Evolutionary conservation across 164 flowering plant genomes (phyloP).

Genomic region (Annona cherimola): DNA sequence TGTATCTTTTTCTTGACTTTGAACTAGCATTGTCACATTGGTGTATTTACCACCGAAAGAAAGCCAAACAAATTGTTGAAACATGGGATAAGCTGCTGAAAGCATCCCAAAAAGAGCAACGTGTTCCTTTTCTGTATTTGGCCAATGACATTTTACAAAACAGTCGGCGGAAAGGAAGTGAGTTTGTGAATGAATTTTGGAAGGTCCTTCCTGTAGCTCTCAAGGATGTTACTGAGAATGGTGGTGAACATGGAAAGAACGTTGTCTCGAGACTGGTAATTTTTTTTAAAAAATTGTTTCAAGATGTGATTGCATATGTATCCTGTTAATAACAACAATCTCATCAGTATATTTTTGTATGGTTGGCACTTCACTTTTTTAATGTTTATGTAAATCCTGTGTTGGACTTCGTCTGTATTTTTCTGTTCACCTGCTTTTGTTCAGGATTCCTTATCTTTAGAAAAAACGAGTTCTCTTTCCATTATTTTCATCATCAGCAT

Average conservation of each 20-base stretch:
- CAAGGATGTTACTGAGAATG: conserved; percentile 56
- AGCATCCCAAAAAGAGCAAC: conserved; percentile 47
- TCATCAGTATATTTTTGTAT: background rate
- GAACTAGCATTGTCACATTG: conserved; percentile 83
- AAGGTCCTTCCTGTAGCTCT: conserved; percentile 91
- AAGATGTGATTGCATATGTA: background rate
- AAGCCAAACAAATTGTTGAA: conserved; percentile 77
- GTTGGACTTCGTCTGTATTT: too few relatives aligned
- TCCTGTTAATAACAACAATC: background rate
- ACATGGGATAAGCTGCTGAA: conserved; percentile 91
- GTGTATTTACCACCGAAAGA: conserved; percentile 91
- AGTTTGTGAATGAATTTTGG: conserved; percentile 88
- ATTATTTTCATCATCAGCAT: too few relatives aligned
- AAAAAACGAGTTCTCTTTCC: too few relatives aligned
- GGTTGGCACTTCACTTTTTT: too few relatives aligned
- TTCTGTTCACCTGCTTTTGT: too few relatives aligned
- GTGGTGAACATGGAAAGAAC: conserved; percentile 76
- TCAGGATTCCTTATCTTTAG: too few relatives aligned
- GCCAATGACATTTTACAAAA: conserved; percentile 98
- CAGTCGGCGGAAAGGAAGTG: conserved; percentile 93
- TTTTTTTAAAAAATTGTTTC: background rate
- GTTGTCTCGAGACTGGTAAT: conserved; percentile 78
- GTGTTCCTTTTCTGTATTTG: conserved; percentile 80
- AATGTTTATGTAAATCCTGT: too few relatives aligned
- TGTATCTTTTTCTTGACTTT: conserved; percentile 30